Conservation (phyloP, 2,329 filamentous ascomycete genomes). For the Cordyceps javanica region DNA sequence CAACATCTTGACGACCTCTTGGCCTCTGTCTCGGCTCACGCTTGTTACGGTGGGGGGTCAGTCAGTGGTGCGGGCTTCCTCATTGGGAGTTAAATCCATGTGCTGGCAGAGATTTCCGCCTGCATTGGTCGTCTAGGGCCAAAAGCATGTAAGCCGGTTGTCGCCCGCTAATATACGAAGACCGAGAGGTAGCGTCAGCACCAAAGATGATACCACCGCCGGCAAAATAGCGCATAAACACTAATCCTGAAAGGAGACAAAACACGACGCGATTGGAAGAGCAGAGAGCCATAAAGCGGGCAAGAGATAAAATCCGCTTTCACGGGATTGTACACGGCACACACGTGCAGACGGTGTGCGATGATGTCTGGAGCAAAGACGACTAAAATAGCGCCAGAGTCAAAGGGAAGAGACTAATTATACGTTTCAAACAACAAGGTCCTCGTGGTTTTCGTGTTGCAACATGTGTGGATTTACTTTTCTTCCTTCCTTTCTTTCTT, state of each 20-base stretch:
- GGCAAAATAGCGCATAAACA: constrained; percentile 9
- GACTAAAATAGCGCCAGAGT: not conserved
- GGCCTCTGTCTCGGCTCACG: not conserved
- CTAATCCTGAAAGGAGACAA: constrained; percentile 8
- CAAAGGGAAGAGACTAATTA: too few species aligned
- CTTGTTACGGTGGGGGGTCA: not conserved
- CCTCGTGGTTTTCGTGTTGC: too few species aligned
- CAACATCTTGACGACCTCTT: not conserved
- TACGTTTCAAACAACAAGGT: too few species aligned
- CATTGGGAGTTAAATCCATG: not conserved
- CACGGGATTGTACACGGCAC: not conserved
- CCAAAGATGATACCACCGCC: constrained; percentile 3
- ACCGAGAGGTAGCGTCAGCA: not conserved
- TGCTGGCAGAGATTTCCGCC: not conserved
- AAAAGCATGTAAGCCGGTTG: constrained; percentile 11
- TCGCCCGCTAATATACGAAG: constrained; percentile 11
- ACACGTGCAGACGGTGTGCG: not conserved
- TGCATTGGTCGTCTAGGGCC: not conserved
- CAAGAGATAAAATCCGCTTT: not conserved
- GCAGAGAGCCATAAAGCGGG: not conserved
- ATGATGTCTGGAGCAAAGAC: not conserved
- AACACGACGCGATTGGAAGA: not conserved
- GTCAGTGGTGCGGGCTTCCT: not conserved
- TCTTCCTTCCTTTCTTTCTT: too few species aligned
- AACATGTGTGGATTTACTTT: too few species aligned